Evolutionary conservation across 2,329 filamentous ascomycete genomes (phyloP), one percentile per base, ranked within the genome.

Genomic region (Fusarium verrucosum): DNA sequence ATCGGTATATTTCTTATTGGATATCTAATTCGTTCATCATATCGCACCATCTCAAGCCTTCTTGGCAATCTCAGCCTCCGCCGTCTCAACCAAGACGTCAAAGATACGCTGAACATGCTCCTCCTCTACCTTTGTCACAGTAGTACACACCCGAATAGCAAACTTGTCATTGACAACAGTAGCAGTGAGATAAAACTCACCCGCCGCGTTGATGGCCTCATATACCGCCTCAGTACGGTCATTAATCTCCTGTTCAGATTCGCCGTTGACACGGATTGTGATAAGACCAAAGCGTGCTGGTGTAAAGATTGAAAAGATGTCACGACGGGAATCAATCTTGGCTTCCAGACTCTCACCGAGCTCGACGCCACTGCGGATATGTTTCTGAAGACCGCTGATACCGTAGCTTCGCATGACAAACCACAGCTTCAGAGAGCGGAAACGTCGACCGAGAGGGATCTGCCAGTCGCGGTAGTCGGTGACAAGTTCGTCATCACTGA

Each of bases 381-480:
- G 91, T 6, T 79, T 83, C 68, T 88, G 88, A 72, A 98, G 78
- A 0, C 94, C 94, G 26, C 83, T 82, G 47, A 96, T 80, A 43
- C 94, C 94, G 73, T 93, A 97, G 38, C 85, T 89, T 40, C 94
- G 84, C 70, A 97, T 81, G 9, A 98, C 93, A 74, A 97, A 97
- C 94, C 94, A 98, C 64, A 97, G 89, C 81, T 98, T 98, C 56
- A 98, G 79, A 4, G 90, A 88, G 59, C 94, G 86, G 84, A 98
- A 98, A 16, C 94, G 85, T 4, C 94, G 84, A 10, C 94, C 94
- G 0, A 98, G 87, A 0, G 94, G 93, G 71, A 98, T 96, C 79
- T 97, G 93, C 94, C 94, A 98, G 82, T 98, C 94, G 42, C 94
- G 87, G 81, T 97, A 97, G 78, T 98, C 94, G 22, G 92, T 97